Conservation (phyloP, 805 yeast species). For the Candida cerambycidarum region DNA sequence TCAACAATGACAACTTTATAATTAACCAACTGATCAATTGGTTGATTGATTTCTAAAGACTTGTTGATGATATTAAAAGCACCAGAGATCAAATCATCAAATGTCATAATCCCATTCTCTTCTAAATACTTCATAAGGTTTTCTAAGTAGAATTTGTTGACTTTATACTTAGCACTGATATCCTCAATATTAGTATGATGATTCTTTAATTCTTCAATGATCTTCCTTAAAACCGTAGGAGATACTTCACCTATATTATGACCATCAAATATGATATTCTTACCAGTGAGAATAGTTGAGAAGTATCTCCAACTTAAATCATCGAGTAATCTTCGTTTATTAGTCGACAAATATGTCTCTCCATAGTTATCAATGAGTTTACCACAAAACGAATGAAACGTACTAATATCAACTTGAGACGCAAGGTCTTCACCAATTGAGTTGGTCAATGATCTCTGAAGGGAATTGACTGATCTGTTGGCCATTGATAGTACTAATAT, state of each 20-base stretch:
- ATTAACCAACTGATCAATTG: constrained; percentile 18
- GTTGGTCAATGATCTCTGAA: constrained; percentile 30
- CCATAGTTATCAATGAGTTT: constrained; percentile 43
- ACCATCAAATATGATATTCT: constrained; percentile 29
- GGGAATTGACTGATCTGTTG: constrained; percentile 61
- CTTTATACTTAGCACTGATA: constrained; percentile 22
- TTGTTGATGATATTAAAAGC: constrained; percentile 29
- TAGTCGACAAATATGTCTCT: constrained; percentile 14
- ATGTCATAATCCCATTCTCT: constrained; percentile 34
- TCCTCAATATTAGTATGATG: background rate
- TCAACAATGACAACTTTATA: constrained; percentile 54
- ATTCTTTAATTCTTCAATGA: constrained; percentile 18
- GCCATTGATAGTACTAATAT: constrained; percentile 67
- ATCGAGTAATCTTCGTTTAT: constrained; percentile 42
- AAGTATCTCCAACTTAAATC: constrained; percentile 52
- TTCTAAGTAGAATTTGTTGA: constrained; percentile 27
- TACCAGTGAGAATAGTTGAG: constrained; percentile 34
- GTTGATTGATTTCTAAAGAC: constrained; percentile 12
- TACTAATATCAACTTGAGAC: constrained; percentile 42
- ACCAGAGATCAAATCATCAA: constrained; percentile 34
- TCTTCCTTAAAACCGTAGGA: constrained; percentile 22
- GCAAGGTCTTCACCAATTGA: constrained; percentile 35
- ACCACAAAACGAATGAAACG: constrained; percentile 67
- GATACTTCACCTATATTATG: constrained; percentile 22
- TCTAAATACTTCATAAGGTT: constrained; percentile 29